Percentiles rank a stretch among this genome's conserved stretches.
Evolutionary conservation across 768 basidiomycete species (phyloP).

Genomic region (Termitomyces sp.): DNA sequence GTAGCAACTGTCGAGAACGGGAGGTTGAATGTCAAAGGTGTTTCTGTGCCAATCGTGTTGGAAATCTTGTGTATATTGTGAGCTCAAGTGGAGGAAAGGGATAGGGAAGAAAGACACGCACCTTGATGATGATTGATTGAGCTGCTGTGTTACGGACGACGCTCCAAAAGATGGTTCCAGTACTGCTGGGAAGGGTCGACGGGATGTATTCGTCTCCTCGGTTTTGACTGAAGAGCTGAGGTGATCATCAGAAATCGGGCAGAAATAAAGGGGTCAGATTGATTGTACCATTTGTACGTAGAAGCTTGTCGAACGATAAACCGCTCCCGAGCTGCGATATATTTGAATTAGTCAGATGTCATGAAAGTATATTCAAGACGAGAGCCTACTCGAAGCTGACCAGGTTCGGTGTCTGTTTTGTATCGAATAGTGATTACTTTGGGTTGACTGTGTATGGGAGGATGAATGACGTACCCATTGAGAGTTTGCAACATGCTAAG

Average conservation of each 20-base stretch:
- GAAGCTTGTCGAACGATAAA: conserved; percentile 51
- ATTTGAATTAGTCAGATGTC: neutral
- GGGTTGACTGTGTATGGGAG: neutral
- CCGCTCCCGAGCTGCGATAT: conserved; percentile 32
- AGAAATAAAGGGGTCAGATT: neutral
- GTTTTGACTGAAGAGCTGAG: conserved; percentile 59
- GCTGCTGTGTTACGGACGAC: conserved; percentile 35
- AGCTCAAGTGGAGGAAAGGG: neutral
- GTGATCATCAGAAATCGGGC: neutral
- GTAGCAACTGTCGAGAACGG: conserved; percentile 44
- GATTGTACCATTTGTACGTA: conserved; percentile 47
- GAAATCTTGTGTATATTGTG: conserved; percentile 32
- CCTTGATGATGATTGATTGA: conserved; percentile 55
- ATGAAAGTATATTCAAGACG: neutral
- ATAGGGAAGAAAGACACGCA: conserved; percentile 5
- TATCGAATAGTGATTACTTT: neutral
- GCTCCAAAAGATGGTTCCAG: conserved; percentile 58
- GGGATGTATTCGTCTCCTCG: conserved; percentile 59
- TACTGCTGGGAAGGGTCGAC: conserved; percentile 45
- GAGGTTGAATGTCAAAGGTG: conserved; percentile 43
- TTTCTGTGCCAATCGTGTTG: conserved; percentile 38
- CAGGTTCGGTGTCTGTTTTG: conserved; percentile 42
- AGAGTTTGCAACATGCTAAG: conserved; percentile 37
- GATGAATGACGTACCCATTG: conserved; percentile 41
- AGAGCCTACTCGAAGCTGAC: conserved; percentile 48